phyloP scores from a whole-genome alignment of 495 filamentous ascomycete species.

The Aspergillus hancockii region DNA sequence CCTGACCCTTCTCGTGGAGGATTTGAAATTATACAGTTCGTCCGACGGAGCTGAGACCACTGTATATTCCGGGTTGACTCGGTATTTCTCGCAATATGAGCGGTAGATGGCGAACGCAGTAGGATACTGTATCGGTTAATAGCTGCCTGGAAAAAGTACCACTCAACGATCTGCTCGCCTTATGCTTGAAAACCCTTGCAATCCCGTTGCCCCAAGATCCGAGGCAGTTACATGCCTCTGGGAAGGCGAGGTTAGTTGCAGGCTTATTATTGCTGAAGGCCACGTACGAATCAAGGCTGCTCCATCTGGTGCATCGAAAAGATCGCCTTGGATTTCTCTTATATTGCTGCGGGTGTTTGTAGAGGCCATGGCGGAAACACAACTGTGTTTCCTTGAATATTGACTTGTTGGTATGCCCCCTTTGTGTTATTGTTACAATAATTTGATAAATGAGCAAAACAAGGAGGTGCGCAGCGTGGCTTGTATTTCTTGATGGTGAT shows the following conservation, averaged over 20 bases:
- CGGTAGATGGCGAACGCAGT: constrained; percentile 39
- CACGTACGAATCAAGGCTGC: constrained; percentile 47
- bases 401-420: background rate
- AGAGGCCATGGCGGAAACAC: background rate
- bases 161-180: constrained; percentile 16
- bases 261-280: background rate
- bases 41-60: constrained; percentile 9
- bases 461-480: too few relatives aligned
- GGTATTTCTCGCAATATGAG: constrained; percentile 29
- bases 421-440: too few relatives aligned
- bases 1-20: constrained; percentile 8
- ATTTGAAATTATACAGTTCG: background rate
- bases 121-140: constrained; percentile 36
- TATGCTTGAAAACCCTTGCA: constrained; percentile 34
- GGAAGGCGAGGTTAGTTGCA: background rate
- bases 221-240: constrained; percentile 50
- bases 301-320: constrained; percentile 46
- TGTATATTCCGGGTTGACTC: constrained; percentile 7
- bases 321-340: constrained; percentile 37
- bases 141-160: background rate
- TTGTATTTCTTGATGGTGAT: background rate
- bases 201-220: constrained; percentile 49
- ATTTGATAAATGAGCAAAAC: too few relatives aligned
- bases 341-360: constrained; percentile 7
- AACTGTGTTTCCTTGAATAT: background rate